These are phyloP conservation scores for Starmerella scarabaei DNA, from an alignment of 805 yeast genomes.

Conservation along the genomic window DNA sequence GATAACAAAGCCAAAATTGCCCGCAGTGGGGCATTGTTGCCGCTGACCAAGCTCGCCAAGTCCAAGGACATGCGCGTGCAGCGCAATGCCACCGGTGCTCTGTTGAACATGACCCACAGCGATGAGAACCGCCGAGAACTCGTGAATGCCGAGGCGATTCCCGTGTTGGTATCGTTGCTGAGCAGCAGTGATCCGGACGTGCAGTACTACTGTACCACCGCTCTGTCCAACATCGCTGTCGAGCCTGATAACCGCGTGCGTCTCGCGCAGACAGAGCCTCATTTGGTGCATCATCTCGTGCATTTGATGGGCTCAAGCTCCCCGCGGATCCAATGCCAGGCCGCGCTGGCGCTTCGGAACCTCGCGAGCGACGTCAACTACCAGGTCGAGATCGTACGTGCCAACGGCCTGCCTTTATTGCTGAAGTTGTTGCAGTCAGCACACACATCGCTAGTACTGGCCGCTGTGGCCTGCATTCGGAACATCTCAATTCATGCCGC, in stretches of 20 bases:
- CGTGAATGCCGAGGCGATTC: conserved; percentile 96
- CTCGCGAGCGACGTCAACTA: conserved; percentile 92
- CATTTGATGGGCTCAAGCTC: conserved; percentile 84
- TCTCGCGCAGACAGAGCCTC: conserved; percentile 83
- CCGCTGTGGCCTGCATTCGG: conserved; percentile 97
- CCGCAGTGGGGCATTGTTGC: conserved; percentile 86
- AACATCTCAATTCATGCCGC: conserved; percentile 93
- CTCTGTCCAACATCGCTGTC: conserved; percentile 91
- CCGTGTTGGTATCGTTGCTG: conserved; percentile 78
- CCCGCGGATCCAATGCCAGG: conserved; percentile 96
- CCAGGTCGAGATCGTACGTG: conserved; percentile 89
- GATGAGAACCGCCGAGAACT: conserved; percentile 91
- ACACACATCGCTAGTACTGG: conserved; percentile 83
- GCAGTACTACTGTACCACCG: conserved; percentile 96
- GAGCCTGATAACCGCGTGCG: conserved; percentile 84
- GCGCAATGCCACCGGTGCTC: conserved; percentile 96
- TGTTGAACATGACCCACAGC: conserved; percentile 95
- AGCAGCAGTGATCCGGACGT: conserved; percentile 88
- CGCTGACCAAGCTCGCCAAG: conserved; percentile 86
- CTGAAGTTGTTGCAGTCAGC: conserved; percentile 79
- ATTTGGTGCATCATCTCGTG: conserved; percentile 75
- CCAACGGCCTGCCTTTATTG: conserved; percentile 88
- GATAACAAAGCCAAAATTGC: conserved; percentile 94
- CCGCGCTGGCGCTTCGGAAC: conserved; percentile 89
- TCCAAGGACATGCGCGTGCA: conserved; percentile 92